These are phyloP conservation scores for Xylariaceae sp. DNA, from an alignment of 2,329 filamentous ascomycete species.

Conservation along the genomic window DNA sequence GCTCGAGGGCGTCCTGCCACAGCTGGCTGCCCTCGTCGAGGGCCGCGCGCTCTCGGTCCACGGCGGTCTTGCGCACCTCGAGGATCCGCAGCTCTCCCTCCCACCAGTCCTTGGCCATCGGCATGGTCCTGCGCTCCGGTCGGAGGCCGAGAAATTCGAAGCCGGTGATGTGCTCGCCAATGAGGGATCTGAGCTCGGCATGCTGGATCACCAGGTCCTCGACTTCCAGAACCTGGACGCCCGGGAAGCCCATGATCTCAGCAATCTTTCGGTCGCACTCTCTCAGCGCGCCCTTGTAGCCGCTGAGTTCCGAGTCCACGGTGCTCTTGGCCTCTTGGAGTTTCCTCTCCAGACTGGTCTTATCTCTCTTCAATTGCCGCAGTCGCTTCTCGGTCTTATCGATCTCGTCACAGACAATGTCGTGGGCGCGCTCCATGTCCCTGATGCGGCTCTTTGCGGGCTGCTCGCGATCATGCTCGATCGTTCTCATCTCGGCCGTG, in stretches of 20 bases:
- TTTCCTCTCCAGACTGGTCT: slow-evolving; percentile 50
- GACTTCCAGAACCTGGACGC: slow-evolving; percentile 44
- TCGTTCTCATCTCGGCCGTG: slow-evolving; percentile 40
- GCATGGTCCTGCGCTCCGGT: slow-evolving; percentile 57
- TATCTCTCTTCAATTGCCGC: slow-evolving; percentile 50
- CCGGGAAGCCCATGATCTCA: slow-evolving; percentile 51
- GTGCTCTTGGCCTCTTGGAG: slow-evolving; percentile 57
- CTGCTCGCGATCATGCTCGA: slow-evolving; percentile 49
- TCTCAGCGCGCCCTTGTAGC: slow-evolving; percentile 59
- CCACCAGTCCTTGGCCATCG: slow-evolving; percentile 68
- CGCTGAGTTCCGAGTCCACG: slow-evolving; percentile 63
- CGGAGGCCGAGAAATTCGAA: slow-evolving; percentile 53
- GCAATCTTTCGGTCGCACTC: slow-evolving; percentile 58
- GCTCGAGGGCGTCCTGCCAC: slow-evolving; percentile 55
- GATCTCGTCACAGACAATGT: slow-evolving; percentile 54
- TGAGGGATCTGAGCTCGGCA: slow-evolving; percentile 10
- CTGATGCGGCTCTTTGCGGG: slow-evolving; percentile 54
- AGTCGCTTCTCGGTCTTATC: slow-evolving; percentile 57
- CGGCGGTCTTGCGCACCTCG: slow-evolving; percentile 44
- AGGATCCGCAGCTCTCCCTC: slow-evolving; percentile 52
- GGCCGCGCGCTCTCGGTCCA: slow-evolving; percentile 55
- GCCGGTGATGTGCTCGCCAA: slow-evolving; percentile 28
- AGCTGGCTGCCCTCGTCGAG: slow-evolving; percentile 59
- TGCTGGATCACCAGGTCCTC: slow-evolving; percentile 29
- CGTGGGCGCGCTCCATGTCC: slow-evolving; percentile 48